Conservation (phyloP, 129 eudicot species). For the Flaveria brownii region DNA sequence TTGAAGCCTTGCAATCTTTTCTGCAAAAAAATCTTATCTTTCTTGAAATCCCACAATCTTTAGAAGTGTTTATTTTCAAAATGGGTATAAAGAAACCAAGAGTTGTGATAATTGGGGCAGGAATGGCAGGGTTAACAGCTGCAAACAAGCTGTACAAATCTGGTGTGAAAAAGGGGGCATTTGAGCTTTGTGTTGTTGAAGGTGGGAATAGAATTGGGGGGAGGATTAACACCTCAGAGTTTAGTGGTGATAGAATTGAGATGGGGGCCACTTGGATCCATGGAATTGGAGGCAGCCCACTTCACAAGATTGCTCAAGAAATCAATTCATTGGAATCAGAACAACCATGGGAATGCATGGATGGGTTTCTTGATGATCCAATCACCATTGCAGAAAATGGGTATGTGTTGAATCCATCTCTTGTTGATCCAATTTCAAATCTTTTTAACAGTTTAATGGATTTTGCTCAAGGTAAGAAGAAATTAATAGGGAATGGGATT, state of each 20-base stretch:
- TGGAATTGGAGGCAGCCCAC: conserved; percentile 83
- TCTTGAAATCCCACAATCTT: conserved; percentile 7
- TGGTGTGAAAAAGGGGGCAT: conserved; percentile 45
- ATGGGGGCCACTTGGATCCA: conserved; percentile 99
- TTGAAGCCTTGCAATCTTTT: neutral
- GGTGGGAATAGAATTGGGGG: conserved; percentile 91
- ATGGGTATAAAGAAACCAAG: conserved; percentile 74
- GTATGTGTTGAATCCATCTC: conserved; percentile 42
- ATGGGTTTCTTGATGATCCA: conserved; percentile 56
- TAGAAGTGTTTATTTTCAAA: conserved; percentile 13
- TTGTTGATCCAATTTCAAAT: conserved; percentile 57
- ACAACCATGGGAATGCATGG: conserved; percentile 93
- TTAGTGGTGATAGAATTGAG: conserved; percentile 83
- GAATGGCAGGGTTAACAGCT: conserved; percentile 91
- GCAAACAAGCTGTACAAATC: conserved; percentile 78
- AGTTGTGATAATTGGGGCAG: conserved; percentile 86
- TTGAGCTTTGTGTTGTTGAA: conserved; percentile 77
- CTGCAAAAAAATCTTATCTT: neutral
- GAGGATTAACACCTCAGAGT: conserved; percentile 70
- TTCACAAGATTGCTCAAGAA: conserved; percentile 73
- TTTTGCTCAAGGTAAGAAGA: conserved; percentile 50
- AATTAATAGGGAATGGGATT: conserved; percentile 29
- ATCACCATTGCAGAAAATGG: conserved; percentile 74
- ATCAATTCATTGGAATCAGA: conserved; percentile 50
- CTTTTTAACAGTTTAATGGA: conserved; percentile 62